Evolutionary conservation across 2,329 filamentous ascomycete genomes (phyloP), one percentile per base, ranked within the genome.

Genomic region (Emericellopsis atlantica): DNA sequence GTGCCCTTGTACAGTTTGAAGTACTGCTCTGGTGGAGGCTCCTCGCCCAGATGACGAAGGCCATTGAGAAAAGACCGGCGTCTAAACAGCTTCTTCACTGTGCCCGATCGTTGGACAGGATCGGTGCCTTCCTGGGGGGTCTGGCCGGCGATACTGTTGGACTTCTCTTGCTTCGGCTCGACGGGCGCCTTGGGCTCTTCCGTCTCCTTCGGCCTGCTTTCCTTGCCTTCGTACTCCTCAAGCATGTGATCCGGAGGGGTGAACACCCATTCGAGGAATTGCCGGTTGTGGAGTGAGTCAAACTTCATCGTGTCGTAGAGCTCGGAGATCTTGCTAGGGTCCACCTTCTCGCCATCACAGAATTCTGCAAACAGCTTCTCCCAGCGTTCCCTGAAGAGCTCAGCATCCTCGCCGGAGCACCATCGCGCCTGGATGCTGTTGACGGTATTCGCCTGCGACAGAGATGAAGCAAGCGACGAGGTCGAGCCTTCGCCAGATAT

Each of bases 301-400:
- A 96, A 98, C 61, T 98, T 98, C 92, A 98, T 96, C 16, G 90
- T 96, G 59, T 98, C 92, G 59, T 98, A 98, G 3, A 98, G 74
- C 64, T 98, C 92, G 5, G 88, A 95, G 46, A 98, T 90, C 66
- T 98, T 98, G 69, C 89, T 95, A 15, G 93, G 93, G 59, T 98
- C 92, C 15, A 96, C 88, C 66, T 98, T 98, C 54, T 98, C 92
- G 1, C 85, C 83, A 58, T 98, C 93, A 49, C 84, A 92, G 54
- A 98, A 98, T 56, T 98, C 92, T 37, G 81, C 78, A 62, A 98
- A 98, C 2, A 98, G 74, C 65, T 98, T 98, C 64, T 96, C 92
- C 92, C 92, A 98, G 24, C 92, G 78, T 59, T 98, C 92, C 49
- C 84, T 85, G 69, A 98, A 98, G 2, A 98, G 70, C 49, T 93